Base-by-base conservation (phyloP, 2,329 filamentous ascomycete genomes). In the Diplodia mutila region DNA sequence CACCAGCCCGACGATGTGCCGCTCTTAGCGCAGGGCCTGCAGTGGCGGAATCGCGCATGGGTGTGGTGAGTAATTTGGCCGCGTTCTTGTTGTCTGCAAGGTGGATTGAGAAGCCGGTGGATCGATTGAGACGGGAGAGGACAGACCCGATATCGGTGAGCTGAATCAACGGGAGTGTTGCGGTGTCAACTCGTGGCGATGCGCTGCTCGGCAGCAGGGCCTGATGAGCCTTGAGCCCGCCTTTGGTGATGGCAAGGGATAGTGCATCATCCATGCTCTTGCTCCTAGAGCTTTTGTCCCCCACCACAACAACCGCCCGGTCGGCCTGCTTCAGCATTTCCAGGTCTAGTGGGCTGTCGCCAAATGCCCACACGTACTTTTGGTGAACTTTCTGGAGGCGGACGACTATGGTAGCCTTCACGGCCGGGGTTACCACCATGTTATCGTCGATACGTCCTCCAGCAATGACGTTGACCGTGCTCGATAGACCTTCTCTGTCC, bases 341-440 rank as follows among this genome's bases (percentile, higher is more conserved):
- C 27, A 29, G 27, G 88, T 84, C 86, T 89, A 39, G 14, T 12
- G 37, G 37, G 37, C 87, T 87, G 70, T 90, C 87, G n/a, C 87
- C 87, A 70, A 90, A 87, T 0, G 85, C 87, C 73, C 79, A 83
- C n/a, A 89, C 83, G 48, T 80, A 74, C 32, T 80, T 53, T 0
- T 75, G 3, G 49, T 82, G 69, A 0, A 21, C 21, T 0, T 77
- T 29, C 64, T 75, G 76, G 23, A 89, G 72, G 2, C 72, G 76
- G 1, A 61, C 61, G 0, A 87, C 84, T 29, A 89, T 51, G 0
- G 71, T 71, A 1, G 76, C 81, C 73, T 90, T 90, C 23, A 85
- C 75, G 0, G 69, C 70, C 6, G 82, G 76, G 0, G 84, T 87
- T 29, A 90, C 78, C 12, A 89, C 80, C 29, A 83, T 78, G 0